A percentile compares a stretch with the other conserved stretches of the same genome.
Evolutionary conservation across 177 flowering plant species (phyloP).

Genomic region (Vitis hybrid): DNA sequence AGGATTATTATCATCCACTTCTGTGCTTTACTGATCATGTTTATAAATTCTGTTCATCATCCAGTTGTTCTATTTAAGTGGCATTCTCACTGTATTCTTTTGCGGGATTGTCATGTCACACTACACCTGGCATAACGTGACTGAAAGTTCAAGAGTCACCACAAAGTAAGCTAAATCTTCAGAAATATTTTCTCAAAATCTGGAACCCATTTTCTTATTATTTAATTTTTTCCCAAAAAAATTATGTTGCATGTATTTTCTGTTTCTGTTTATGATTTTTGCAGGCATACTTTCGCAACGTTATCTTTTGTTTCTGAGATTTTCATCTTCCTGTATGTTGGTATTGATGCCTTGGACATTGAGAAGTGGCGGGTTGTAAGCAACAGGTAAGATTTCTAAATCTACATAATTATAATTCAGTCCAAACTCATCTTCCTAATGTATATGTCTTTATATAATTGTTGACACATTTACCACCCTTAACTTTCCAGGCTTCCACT

Average conservation of each 20-base stretch:
- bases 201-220: background rate
- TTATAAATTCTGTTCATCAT: conserved; percentile 1
- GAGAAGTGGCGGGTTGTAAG: conserved; percentile 55
- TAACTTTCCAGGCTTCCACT: background rate
- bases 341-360: conserved; percentile 69
- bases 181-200: background rate
- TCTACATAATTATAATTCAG: too few species aligned
- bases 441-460: background rate
- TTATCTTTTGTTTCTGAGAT: conserved; percentile 52
- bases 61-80: conserved; percentile 44
- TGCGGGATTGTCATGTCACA: conserved; percentile 59
- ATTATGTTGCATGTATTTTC: background rate
- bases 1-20: background rate
- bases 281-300: conserved; percentile 59
- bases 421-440: too few species aligned
- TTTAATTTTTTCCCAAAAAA: background rate
- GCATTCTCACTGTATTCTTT: conserved; percentile 51
- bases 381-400: conserved; percentile 30
- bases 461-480: background rate
- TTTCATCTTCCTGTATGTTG: conserved; percentile 66
- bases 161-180: conserved; percentile 31
- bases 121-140: conserved; percentile 55
- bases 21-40: background rate
- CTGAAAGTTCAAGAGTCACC: conserved; percentile 44
- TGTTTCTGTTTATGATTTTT: conserved; percentile 1